Percentiles rank a stretch among this genome's conserved stretches.
phyloP scores from a whole-genome alignment of 257 asterid species.

The Nemophila menziesii region DNA sequence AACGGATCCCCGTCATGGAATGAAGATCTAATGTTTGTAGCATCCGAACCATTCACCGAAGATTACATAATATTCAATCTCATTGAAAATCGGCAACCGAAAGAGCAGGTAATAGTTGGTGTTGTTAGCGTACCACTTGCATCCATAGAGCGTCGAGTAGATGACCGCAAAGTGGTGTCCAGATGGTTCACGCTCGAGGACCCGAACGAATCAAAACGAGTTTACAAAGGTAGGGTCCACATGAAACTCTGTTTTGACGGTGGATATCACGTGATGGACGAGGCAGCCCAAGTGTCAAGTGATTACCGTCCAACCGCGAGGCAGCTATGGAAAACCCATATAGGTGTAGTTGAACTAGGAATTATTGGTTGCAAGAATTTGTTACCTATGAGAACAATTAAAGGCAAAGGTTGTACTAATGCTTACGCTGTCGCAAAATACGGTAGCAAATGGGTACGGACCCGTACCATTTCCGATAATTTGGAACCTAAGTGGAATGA shows the following conservation, averaged over 20 bases:
- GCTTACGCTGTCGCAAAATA: constrained; percentile 80
- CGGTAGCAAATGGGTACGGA: constrained; percentile 79
- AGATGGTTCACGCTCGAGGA: constrained; percentile 79
- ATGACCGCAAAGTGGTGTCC: constrained; percentile 62
- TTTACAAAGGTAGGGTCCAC: constrained; percentile 64
- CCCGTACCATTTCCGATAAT: constrained; percentile 62
- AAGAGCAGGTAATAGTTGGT: constrained; percentile 41
- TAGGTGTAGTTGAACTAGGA: constrained; percentile 63
- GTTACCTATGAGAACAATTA: constrained; percentile 56
- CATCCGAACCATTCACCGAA: constrained; percentile 76
- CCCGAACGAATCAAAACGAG: constrained; percentile 34
- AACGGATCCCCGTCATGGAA: constrained; percentile 72
- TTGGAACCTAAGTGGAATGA: constrained; percentile 82
- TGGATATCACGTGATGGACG: constrained; percentile 93
- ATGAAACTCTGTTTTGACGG: constrained; percentile 70
- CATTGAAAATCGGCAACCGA: constrained; percentile 38
- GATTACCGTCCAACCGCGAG: constrained; percentile 84
- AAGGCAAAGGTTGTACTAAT: constrained; percentile 64
- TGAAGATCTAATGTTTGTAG: constrained; percentile 61
- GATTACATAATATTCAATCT: constrained; percentile 27
- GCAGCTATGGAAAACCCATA: constrained; percentile 72
- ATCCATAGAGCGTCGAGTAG: constrained; percentile 68
- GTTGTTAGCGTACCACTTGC: constrained; percentile 43
- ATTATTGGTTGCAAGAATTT: constrained; percentile 66
- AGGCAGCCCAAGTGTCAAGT: constrained; percentile 63